Evolutionary conservation across 75 land plant genomes (phyloP).

Genomic region (Gnetum montanum): DNA sequence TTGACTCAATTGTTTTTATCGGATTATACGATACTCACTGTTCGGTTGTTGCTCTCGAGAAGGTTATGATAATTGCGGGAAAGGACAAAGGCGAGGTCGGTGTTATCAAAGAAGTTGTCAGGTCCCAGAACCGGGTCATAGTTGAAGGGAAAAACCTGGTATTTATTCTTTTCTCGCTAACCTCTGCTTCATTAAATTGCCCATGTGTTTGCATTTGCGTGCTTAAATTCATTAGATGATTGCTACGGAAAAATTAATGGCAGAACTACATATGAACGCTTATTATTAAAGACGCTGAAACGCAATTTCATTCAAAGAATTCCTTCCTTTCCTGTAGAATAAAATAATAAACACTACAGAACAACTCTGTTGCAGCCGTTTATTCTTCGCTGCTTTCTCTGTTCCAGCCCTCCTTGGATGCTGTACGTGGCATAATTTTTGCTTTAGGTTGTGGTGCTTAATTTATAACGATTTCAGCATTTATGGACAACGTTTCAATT

Average conservation of each 20-base stretch:
- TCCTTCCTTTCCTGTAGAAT: background rate
- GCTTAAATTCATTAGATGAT: background rate
- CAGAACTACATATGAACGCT: too few species aligned
- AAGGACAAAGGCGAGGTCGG: constrained; percentile 92
- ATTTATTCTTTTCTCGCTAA: background rate
- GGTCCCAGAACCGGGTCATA: constrained; percentile 78
- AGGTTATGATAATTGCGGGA: constrained; percentile 97
- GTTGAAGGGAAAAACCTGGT: constrained; percentile 98
- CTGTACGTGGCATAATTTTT: too few species aligned
- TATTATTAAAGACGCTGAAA: too few species aligned
- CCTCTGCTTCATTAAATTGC: background rate
- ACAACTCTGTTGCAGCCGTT: too few species aligned
- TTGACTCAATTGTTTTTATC: background rate
- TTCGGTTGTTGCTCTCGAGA: too few species aligned
- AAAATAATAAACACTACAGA: background rate
- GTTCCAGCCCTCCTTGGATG: too few species aligned
- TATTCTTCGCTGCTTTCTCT: too few species aligned
- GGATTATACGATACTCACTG: background rate
- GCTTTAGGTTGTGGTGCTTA: too few species aligned
- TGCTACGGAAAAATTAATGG: too few species aligned
- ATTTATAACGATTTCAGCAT: too few species aligned
- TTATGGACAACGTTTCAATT: too few species aligned
- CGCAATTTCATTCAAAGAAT: background rate
- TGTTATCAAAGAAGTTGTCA: constrained; percentile 62
- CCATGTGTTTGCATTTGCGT: background rate